Conservation (phyloP, 2,329 filamentous ascomycete species). For the Talaromyces atroroseus region DNA sequence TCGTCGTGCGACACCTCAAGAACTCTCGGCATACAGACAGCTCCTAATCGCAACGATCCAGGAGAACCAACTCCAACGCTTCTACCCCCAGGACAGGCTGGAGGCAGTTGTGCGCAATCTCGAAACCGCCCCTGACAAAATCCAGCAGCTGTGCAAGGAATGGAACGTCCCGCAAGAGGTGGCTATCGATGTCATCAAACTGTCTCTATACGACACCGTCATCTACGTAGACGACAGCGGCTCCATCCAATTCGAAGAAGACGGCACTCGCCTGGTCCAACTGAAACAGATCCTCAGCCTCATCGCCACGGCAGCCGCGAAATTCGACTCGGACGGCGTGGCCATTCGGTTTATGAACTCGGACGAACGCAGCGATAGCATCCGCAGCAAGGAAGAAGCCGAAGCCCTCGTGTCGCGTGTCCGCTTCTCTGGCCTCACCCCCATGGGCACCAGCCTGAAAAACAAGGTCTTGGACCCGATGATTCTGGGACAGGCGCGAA, state of each 20-base stretch:
- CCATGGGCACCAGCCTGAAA: constrained; percentile 58
- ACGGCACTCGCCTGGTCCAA: constrained; percentile 61
- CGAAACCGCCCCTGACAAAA: constrained; percentile 36
- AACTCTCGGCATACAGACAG: constrained; percentile 53
- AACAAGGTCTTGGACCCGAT: constrained; percentile 61
- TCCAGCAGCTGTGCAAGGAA: constrained; percentile 52
- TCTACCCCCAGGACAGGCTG: constrained; percentile 52
- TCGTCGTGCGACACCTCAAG: constrained; percentile 41
- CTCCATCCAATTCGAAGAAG: constrained; percentile 64
- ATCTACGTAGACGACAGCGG: constrained; percentile 65
- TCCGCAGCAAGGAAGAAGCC: constrained; percentile 54
- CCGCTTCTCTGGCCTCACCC: constrained; percentile 61
- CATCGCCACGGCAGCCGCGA: constrained; percentile 58
- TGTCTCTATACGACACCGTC: constrained; percentile 58
- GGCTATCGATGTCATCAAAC: constrained; percentile 58
- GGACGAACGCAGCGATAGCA: constrained; percentile 47
- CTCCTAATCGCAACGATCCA: constrained; percentile 52
- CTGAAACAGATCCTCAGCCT: constrained; percentile 59
- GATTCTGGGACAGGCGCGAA: constrained; percentile 49
- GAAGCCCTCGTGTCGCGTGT: constrained; percentile 53
- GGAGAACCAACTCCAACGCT: constrained; percentile 54
- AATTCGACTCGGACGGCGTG: constrained; percentile 66
- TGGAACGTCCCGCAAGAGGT: constrained; percentile 57
- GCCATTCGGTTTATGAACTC: constrained; percentile 67
- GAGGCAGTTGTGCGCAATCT: constrained; percentile 28